Percentiles rank a stretch among this genome's conserved stretches.
phyloP scores from a whole-genome alignment of 495 filamentous ascomycete species.

The Aspergillus sclerotiicarbonarius region DNA sequence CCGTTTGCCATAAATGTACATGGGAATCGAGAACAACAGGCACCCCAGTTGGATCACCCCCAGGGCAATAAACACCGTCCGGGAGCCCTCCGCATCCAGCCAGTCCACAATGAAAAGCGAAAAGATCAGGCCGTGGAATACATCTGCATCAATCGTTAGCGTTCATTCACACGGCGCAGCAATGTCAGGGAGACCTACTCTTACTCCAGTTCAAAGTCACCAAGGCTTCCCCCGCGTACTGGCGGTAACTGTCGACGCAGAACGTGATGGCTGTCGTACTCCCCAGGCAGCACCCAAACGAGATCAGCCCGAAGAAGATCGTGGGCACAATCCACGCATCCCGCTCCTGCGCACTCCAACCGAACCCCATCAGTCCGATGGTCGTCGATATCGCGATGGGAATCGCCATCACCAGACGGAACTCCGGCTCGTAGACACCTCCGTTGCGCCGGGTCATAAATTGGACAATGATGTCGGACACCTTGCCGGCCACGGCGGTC shows the following conservation, averaged over 20 bases:
- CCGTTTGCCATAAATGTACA: conserved; percentile 96
- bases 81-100: conserved; percentile 72
- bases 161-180: not conserved
- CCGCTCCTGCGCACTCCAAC: conserved; percentile 76
- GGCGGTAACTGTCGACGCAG: conserved; percentile 87
- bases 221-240: conserved; percentile 91
- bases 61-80: conserved; percentile 75
- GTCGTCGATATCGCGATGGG: conserved; percentile 77
- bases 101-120: conserved; percentile 88
- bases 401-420: conserved; percentile 85
- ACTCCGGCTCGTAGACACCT: conserved; percentile 94
- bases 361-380: conserved; percentile 89
- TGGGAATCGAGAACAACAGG: conserved; percentile 75
- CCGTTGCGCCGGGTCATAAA: conserved; percentile 81
- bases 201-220: conserved; percentile 95
- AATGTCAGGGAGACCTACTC: conserved; percentile 47
- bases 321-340: conserved; percentile 90
- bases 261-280: conserved; percentile 96
- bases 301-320: conserved; percentile 86
- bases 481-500: conserved; percentile 84
- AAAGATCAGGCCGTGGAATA: conserved; percentile 87
- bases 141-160: conserved; percentile 45
- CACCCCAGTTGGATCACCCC: conserved; percentile 84
- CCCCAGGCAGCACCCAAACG: conserved; percentile 89
- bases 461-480: conserved; percentile 80